Percentiles rank a stretch among this genome's conserved stretches.
Conservation (phyloP, 495 filamentous ascomycete species). For the Neurospora sp. region DNA sequence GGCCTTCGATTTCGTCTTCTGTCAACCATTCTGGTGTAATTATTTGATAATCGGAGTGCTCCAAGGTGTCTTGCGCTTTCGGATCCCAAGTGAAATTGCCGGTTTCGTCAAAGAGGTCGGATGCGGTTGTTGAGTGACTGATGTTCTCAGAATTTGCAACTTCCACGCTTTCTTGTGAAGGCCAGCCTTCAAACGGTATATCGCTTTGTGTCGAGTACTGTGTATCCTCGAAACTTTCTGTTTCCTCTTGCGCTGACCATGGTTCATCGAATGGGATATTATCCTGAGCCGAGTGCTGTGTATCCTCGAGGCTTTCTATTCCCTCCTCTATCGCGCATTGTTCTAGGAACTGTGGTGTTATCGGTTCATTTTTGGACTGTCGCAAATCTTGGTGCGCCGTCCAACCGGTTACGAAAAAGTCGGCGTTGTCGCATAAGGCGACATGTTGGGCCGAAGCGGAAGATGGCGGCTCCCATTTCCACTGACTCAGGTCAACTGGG, state of each 20-base stretch:
- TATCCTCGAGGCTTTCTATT: background rate
- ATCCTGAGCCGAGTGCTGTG: background rate
- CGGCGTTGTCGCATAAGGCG: background rate
- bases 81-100: background rate
- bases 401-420: background rate
- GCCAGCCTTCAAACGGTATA: background rate
- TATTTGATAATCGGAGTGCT: background rate
- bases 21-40: background rate
- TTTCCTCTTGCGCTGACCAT: background rate
- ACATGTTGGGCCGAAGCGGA: background rate
- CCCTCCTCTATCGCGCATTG: background rate
- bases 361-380: background rate
- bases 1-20: background rate
- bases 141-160: background rate
- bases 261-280: background rate
- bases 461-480: conserved; percentile 40
- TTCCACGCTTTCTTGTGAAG: background rate
- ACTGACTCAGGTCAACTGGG: conserved; percentile 31
- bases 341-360: background rate
- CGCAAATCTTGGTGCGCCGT: background rate
- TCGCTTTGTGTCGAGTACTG: background rate
- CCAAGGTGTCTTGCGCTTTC: background rate
- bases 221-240: background rate
- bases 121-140: background rate
- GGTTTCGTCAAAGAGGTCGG: background rate